Evolutionary conservation across 2,329 filamentous ascomycete genomes (phyloP), one percentile per base, ranked within the genome.

Genomic region (Venturia effusa): DNA sequence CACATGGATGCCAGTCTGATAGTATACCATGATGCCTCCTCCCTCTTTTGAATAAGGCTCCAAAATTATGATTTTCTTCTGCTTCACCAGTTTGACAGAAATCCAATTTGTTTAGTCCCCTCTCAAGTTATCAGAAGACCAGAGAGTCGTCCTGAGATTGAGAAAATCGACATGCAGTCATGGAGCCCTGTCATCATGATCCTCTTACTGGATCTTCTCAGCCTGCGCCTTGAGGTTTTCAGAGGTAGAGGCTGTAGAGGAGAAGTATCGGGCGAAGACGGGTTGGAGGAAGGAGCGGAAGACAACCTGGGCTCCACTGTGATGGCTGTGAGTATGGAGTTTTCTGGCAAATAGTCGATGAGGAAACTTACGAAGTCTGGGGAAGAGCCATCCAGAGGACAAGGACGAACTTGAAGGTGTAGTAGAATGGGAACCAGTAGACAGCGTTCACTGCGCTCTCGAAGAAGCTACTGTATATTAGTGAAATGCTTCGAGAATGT

Each of bases 341-440:
- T 11, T n/a, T 27, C 43, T 11, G 37, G 48, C 17, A 27, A 64
- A 41, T 2, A 22, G 62, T 32, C n/a, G 51, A 32, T 40, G 60
- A 63, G 65, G 45, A n/a, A 54, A 81, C 88, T 75, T 88, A 97
- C 93, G 83, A 83, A 82, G 95, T 97, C 78, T 90, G 84, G 77
- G 94, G 94, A 73, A 99, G 91, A 71, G 93, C 87, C 81, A 99
- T 92, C 94, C 94, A 99, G 76, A 99, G 87, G 72, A 97, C 84
- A 77, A 97, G 89, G 74, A 95, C 82, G 75, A 99, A 97, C 85
- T 99, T 99, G 89, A 99, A 97, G 75, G 92, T 93, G 80, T 90
- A 99, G 88, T 99, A 99, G 83, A 99, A 99, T 74, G 94, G 89
- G 82, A 95, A 91, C 90, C 90, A 95, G 84, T 94, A 94, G 68